Percentiles rank a stretch among this genome's conserved stretches.
Conservation (phyloP, 2,329 filamentous ascomycete genomes). For the Talaromyces sp. region DNA sequence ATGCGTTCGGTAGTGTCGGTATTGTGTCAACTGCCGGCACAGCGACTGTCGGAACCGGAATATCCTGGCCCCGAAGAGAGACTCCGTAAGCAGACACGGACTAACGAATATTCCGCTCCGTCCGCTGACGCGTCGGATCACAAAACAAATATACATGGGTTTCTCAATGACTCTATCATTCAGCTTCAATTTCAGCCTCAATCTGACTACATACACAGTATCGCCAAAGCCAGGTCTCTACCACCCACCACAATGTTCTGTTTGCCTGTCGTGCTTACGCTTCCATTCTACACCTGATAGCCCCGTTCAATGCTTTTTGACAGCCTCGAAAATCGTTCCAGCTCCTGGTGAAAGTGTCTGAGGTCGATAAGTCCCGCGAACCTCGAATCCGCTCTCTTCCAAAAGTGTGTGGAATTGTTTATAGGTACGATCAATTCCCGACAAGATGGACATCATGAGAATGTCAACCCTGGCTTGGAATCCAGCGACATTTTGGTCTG, state of each 20-base stretch:
- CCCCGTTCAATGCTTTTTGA: not conserved
- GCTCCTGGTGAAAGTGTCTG: not conserved
- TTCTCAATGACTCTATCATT: too few species aligned
- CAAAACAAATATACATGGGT: too few species aligned
- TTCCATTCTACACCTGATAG: not conserved
- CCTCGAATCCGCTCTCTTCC: constrained; percentile 19
- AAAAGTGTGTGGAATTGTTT: constrained; percentile 24
- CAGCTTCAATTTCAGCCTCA: too few species aligned
- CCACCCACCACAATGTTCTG: not conserved
- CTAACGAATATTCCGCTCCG: not conserved
- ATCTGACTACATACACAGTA: too few species aligned
- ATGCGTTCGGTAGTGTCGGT: too few species aligned
- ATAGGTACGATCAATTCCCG: constrained; percentile 23
- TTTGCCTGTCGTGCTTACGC: not conserved
- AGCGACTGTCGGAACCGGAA: not conserved
- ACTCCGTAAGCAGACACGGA: not conserved
- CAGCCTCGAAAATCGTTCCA: not conserved
- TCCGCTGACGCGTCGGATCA: not conserved
- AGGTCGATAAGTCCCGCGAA: not conserved
- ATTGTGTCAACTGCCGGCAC: too few species aligned
- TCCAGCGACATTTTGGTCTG: not conserved
- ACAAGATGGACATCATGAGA: constrained; percentile 23
- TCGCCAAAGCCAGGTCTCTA: too few species aligned
- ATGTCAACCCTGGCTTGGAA: constrained; percentile 18
- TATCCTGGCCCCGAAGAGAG: not conserved